Evolutionary conservation across 225 moss, liverwort and hornwort species (phyloP).

Genomic region (Lunularia cruciata): DNA sequence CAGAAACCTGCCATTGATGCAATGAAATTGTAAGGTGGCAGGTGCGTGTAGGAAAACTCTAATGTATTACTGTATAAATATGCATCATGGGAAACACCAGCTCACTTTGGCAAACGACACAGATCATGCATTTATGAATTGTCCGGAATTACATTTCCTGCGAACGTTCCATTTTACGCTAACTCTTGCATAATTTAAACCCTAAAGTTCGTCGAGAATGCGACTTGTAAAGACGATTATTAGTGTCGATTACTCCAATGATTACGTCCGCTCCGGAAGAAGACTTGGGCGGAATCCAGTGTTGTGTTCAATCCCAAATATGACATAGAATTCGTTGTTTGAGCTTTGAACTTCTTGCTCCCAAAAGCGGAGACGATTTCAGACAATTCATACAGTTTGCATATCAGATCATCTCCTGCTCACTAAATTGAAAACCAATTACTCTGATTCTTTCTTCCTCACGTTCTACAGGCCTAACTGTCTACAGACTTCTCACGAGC

Average conservation of each 20-base stretch:
- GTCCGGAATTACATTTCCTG: too few species aligned
- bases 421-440: too few species aligned
- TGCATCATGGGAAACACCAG: not conserved
- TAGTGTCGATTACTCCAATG: constrained; percentile 1
- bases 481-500: too few species aligned
- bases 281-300: not conserved
- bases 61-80: too few species aligned
- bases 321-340: not conserved
- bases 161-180: too few species aligned
- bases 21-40: too few species aligned
- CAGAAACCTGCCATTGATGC: constrained; percentile 17
- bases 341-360: not conserved
- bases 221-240: not conserved
- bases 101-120: too few species aligned
- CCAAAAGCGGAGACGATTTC: not conserved
- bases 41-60: too few species aligned
- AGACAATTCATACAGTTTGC: constrained; percentile 2
- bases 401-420: too few species aligned
- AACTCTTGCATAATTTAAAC: too few species aligned
- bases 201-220: not conserved
- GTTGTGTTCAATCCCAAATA: not conserved
- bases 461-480: too few species aligned
- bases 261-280: not conserved
- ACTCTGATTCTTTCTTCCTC: not conserved
- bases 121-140: too few species aligned